These are phyloP conservation scores for Thraustochytrium striatum DNA, from an alignment of 352 stramenopile species.

Conservation along the genomic window DNA sequence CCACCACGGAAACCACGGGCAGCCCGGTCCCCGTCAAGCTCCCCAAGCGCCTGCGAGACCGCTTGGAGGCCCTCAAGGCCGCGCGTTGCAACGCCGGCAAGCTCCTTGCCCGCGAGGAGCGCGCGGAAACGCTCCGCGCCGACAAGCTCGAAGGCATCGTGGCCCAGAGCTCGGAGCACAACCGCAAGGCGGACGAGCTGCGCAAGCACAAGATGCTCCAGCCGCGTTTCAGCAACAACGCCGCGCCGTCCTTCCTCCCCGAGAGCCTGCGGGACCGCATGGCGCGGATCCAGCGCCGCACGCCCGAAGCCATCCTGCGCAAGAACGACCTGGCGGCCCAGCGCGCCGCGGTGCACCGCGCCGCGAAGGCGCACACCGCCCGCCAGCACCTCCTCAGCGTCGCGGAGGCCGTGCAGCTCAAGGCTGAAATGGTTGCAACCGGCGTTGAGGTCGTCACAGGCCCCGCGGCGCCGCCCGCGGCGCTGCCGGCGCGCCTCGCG, in stretches of 20 bases:
- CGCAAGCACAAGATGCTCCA: not conserved
- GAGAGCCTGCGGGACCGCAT: constrained; percentile 18
- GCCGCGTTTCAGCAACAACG: constrained; percentile 36
- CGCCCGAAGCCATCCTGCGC: constrained; percentile 35
- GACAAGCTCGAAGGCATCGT: constrained; percentile 36
- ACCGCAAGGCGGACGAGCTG: constrained; percentile 16
- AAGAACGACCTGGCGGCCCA: constrained; percentile 20
- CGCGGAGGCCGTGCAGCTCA: not conserved
- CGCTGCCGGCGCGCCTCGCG: not conserved
- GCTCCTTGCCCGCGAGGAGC: not conserved
- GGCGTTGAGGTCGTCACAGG: not conserved
- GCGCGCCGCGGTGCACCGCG: not conserved
- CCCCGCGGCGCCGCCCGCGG: not conserved
- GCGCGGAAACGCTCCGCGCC: not conserved
- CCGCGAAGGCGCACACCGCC: not conserved
- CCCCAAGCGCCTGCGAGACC: not conserved
- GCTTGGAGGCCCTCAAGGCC: not conserved
- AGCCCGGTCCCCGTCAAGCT: not conserved
- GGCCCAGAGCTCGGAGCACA: not conserved
- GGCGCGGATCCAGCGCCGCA: not conserved
- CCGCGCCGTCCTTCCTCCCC: not conserved
- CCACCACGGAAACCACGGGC: not conserved
- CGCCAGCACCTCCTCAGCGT: not conserved
- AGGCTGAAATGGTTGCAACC: constrained; percentile 8
- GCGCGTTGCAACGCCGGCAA: not conserved